phyloP scores from a whole-genome alignment of 2,329 filamentous ascomycete species.

The Penicillium sp. region DNA sequence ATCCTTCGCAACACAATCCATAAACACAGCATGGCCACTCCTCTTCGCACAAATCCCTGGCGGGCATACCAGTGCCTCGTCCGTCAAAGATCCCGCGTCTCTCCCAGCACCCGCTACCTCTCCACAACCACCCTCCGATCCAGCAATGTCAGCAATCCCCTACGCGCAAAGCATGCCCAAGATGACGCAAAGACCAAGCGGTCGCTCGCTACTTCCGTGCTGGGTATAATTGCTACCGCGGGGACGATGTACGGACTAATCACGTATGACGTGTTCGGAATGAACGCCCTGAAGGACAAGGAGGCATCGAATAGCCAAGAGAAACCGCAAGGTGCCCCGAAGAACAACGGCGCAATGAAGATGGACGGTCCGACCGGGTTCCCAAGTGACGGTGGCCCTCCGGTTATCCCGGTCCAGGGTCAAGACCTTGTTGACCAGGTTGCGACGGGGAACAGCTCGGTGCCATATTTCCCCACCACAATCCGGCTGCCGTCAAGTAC shows the following conservation, averaged over 20 bases:
- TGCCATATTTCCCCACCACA: constrained; percentile 76
- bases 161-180: constrained; percentile 26
- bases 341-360: constrained; percentile 32
- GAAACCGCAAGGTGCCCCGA: constrained; percentile 16
- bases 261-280: constrained; percentile 41
- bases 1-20: constrained; percentile 1
- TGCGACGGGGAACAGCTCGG: constrained; percentile 77
- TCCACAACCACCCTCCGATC: constrained; percentile 36
- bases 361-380: constrained; percentile 48
- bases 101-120: constrained; percentile 22
- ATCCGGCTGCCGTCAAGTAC: constrained; percentile 63
- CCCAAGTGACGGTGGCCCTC: constrained; percentile 31
- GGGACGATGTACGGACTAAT: constrained; percentile 48
- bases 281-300: constrained; percentile 27
- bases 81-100: constrained; percentile 18
- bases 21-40: constrained; percentile 21
- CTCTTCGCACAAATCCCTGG: constrained; percentile 27
- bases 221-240: constrained; percentile 44
- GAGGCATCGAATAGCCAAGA: constrained; percentile 2
- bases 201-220: constrained; percentile 38
- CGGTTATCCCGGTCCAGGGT: constrained; percentile 47
- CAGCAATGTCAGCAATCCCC: constrained; percentile 32
- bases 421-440: constrained; percentile 72
- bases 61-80: constrained; percentile 34
- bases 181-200: constrained; percentile 35